Evolutionary conservation across 495 filamentous ascomycete genomes (phyloP).

Genomic region (Penicillium samsonianum): DNA sequence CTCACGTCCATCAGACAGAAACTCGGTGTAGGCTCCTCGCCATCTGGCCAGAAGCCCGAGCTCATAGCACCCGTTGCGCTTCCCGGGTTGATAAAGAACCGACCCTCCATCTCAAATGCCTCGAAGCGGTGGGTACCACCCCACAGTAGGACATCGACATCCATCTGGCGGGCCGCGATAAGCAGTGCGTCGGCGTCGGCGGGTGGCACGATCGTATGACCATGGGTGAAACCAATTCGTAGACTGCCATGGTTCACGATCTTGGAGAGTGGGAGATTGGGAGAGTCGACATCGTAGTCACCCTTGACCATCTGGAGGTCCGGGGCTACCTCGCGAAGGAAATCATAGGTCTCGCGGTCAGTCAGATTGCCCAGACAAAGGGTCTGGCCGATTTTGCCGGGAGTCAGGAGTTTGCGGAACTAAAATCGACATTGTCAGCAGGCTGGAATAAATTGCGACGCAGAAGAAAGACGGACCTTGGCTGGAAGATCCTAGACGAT

Average conservation of each 20-base stretch:
- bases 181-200: constrained; percentile 89
- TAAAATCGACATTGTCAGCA: constrained; percentile 36
- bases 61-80: constrained; percentile 85
- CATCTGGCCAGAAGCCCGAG: constrained; percentile 67
- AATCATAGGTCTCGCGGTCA: constrained; percentile 90
- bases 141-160: constrained; percentile 96
- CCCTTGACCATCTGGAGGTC: constrained; percentile 96
- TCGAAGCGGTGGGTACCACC: constrained; percentile 97
- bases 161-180: constrained; percentile 91
- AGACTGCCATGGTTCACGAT: constrained; percentile 92
- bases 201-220: constrained; percentile 89
- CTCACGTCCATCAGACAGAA: constrained; percentile 99
- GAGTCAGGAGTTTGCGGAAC: constrained; percentile 98
- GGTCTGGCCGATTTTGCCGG: constrained; percentile 97
- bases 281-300: constrained; percentile 89
- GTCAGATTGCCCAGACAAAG: constrained; percentile 97
- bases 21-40: constrained; percentile 85
- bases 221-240: constrained; percentile 95
- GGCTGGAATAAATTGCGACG: neutral
- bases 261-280: constrained; percentile 86
- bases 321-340: constrained; percentile 85
- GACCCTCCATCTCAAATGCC: constrained; percentile 97
- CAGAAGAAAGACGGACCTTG: constrained; percentile 61
- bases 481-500: constrained; percentile 75
- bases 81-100: constrained; percentile 99